phyloP scores from a whole-genome alignment of 2,329 filamentous ascomycete genomes.

The Aspergillus cejpii region DNA sequence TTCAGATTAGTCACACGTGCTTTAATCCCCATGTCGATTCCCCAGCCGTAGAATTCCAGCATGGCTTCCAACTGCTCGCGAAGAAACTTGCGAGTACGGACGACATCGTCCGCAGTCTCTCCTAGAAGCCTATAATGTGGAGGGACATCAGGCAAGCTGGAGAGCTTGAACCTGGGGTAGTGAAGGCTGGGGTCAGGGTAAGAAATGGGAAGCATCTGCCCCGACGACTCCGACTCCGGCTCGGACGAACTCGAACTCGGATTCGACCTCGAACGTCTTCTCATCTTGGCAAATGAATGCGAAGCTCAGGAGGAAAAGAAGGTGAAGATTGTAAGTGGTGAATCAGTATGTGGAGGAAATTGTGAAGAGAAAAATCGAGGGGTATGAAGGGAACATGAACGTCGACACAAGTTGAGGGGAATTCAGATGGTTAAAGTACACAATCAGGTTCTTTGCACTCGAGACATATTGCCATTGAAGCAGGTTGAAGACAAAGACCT shows the following conservation, averaged over 20 bases:
- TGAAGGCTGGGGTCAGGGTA: constrained; percentile 3
- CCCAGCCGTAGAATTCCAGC: constrained; percentile 23
- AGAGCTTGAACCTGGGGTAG: constrained; percentile 6
- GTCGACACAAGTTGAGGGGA: not conserved
- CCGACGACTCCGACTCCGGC: constrained; percentile 2
- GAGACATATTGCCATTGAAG: not conserved
- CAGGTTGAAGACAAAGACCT: not conserved
- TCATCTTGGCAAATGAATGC: too few species aligned
- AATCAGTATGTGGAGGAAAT: not conserved
- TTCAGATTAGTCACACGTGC: constrained; percentile 1
- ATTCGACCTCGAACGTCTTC: too few species aligned
- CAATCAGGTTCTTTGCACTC: not conserved
- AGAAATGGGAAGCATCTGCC: not conserved
- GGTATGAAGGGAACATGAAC: not conserved
- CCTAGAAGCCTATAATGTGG: constrained; percentile 7
- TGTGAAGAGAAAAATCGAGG: not conserved
- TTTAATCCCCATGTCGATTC: constrained; percentile 14
- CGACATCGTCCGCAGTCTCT: not conserved
- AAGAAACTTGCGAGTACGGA: constrained; percentile 1
- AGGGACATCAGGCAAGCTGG: constrained; percentile 7
- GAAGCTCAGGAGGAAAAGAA: constrained; percentile 3
- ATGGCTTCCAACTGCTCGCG: constrained; percentile 4
- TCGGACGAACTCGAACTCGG: constrained; percentile 12
- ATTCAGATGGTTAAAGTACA: not conserved
- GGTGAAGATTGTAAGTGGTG: constrained; percentile 2